phyloP scores from a whole-genome alignment of 192 early-diverging fungal genomes.

The Umbelopsis ramanniana region DNA sequence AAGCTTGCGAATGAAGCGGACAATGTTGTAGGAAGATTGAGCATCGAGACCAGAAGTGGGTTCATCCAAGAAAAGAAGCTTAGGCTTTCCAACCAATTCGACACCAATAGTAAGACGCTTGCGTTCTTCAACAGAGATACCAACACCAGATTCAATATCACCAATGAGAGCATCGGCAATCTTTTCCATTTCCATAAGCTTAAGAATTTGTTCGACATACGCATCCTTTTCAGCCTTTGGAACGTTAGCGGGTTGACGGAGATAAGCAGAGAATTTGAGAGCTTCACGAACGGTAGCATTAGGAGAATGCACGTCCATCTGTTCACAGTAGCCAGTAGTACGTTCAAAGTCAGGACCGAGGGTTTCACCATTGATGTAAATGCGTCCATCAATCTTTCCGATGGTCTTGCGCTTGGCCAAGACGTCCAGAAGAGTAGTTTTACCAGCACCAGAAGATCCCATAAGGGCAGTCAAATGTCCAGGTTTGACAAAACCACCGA shows the following conservation, averaged over 20 bases:
- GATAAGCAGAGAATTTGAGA: slow-evolving; percentile 73
- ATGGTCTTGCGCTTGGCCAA: slow-evolving; percentile 81
- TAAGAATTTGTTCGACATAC: slow-evolving; percentile 79
- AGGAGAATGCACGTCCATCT: slow-evolving; percentile 82
- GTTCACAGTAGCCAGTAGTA: slow-evolving; percentile 82
- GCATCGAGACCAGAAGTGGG: slow-evolving; percentile 87
- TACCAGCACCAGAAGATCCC: slow-evolving; percentile 76
- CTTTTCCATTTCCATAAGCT: slow-evolving; percentile 73
- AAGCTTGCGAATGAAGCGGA: slow-evolving; percentile 71
- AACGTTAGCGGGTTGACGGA: slow-evolving; percentile 72
- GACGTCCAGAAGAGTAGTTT: slow-evolving; percentile 78
- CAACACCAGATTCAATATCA: slow-evolving; percentile 67
- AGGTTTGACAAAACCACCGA: slow-evolving; percentile 74
- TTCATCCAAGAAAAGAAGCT: slow-evolving; percentile 87
- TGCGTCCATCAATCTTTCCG: slow-evolving; percentile 64
- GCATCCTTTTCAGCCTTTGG: slow-evolving; percentile 66
- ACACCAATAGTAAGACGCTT: slow-evolving; percentile 86
- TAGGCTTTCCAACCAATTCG: slow-evolving; percentile 81
- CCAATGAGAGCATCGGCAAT: slow-evolving; percentile 79
- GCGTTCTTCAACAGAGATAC: slow-evolving; percentile 88
- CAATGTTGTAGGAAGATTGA: slow-evolving; percentile 80
- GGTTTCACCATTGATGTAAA: slow-evolving; percentile 71
- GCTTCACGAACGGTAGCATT: slow-evolving; percentile 78
- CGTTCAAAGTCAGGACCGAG: slow-evolving; percentile 65
- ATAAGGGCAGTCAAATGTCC: slow-evolving; percentile 85